These are phyloP conservation scores for Oryza brachyantha DNA, from an alignment of 176 grass and related monocot species.

Conservation along the genomic window DNA sequence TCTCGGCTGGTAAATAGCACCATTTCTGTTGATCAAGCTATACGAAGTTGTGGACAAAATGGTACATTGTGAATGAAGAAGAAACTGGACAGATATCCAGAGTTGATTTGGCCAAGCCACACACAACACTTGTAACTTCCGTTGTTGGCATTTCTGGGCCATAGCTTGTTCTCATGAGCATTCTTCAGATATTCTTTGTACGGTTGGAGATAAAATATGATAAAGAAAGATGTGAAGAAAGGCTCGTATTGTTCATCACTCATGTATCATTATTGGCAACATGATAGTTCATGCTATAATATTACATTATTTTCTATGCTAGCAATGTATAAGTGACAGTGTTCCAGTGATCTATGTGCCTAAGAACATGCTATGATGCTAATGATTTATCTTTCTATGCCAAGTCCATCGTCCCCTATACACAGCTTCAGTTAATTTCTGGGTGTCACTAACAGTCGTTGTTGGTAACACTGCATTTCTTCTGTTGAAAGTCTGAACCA, in stretches of 20 bases:
- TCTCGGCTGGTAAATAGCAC: constrained; percentile 62
- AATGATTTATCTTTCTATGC: neutral
- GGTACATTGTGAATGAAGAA: neutral
- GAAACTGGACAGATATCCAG: neutral
- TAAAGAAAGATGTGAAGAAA: too few relatives aligned
- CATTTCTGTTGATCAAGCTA: neutral
- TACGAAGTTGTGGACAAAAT: constrained; percentile 1
- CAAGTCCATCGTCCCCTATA: neutral
- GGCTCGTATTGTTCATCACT: too few relatives aligned
- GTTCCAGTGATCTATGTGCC: neutral
- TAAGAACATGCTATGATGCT: too few relatives aligned
- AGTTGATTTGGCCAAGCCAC: neutral
- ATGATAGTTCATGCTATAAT: too few relatives aligned
- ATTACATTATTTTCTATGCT: too few relatives aligned
- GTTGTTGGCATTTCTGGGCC: constrained; percentile 21
- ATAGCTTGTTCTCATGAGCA: too few relatives aligned
- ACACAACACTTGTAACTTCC: constrained; percentile 1
- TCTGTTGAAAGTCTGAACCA: neutral
- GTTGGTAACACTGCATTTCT: neutral
- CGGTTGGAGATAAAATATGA: constrained; percentile 29
- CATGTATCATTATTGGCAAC: too few relatives aligned
- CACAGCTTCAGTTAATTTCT: neutral
- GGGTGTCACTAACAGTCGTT: neutral
- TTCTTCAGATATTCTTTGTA: constrained; percentile 38
- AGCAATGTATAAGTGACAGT: neutral